A percentile compares a stretch with the other conserved stretches of the same genome.
Conservation (phyloP, 2,329 filamentous ascomycete genomes). For the Neoascochyta sp. region DNA sequence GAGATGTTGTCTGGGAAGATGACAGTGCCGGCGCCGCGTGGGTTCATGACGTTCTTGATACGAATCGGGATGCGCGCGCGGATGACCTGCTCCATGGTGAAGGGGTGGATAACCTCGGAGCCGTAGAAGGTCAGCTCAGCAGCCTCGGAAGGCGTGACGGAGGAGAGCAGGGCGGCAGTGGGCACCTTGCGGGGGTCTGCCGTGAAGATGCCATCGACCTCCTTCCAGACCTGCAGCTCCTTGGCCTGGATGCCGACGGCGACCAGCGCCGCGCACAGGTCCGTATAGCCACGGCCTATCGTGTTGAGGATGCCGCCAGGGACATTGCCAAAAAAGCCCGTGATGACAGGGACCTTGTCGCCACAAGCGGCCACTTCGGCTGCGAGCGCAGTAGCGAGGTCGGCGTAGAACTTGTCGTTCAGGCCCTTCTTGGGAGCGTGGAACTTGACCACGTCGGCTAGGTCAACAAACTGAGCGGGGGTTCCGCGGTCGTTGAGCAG, state of each 20-base stretch:
- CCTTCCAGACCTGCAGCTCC: slow-evolving; percentile 98
- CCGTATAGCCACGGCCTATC: slow-evolving; percentile 92
- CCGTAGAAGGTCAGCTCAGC: slow-evolving; percentile 78
- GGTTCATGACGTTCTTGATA: slow-evolving; percentile 91
- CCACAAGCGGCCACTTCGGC: slow-evolving; percentile 43
- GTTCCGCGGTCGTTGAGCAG: slow-evolving; percentile 77
- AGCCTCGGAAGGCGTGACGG: slow-evolving; percentile 90
- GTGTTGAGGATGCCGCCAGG: slow-evolving; percentile 87
- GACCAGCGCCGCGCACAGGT: slow-evolving; percentile 87
- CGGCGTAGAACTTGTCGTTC: slow-evolving; percentile 47
- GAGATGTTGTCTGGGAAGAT: slow-evolving; percentile 71
- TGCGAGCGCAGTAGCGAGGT: slow-evolving; percentile 42
- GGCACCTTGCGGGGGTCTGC: slow-evolving; percentile 85
- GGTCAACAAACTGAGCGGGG: slow-evolving; percentile 83
- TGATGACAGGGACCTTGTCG: slow-evolving; percentile 52
- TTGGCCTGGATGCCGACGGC: slow-evolving; percentile 83
- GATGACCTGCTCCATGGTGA: slow-evolving; percentile 93
- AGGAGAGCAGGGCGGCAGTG: slow-evolving; percentile 81
- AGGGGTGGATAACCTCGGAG: slow-evolving; percentile 93
- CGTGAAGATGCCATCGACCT: slow-evolving; percentile 92
- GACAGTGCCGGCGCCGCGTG: slow-evolving; percentile 71
- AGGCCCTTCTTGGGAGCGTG: slow-evolving; percentile 40
- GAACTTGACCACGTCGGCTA: slow-evolving; percentile 76
- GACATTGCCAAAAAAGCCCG: slow-evolving; percentile 92
- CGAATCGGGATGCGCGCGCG: slow-evolving; percentile 77